Evolutionary conservation across 495 filamentous ascomycete species (phyloP).

Genomic region (Tuber brumale): DNA sequence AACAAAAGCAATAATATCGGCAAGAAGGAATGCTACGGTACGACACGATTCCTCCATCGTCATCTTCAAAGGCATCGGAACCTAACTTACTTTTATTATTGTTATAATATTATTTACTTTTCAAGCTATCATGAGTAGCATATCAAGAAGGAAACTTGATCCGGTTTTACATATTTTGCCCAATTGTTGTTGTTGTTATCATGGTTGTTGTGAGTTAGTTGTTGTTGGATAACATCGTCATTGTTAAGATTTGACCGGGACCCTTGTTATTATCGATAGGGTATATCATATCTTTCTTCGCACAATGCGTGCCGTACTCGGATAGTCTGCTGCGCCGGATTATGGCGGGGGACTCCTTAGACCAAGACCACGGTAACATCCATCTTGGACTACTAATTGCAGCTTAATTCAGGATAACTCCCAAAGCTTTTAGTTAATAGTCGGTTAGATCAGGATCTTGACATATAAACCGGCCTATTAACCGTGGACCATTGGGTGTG

Average conservation of each 20-base stretch:
- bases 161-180: background rate
- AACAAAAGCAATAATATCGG: constrained; percentile 3
- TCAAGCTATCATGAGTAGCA: background rate
- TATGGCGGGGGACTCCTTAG: no score
- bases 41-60: background rate
- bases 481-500: no score
- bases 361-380: no score
- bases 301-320: background rate
- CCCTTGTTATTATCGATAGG: background rate
- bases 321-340: background rate
- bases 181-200: background rate
- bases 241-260: background rate
- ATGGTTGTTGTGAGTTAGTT: background rate
- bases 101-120: background rate
- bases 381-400: no score
- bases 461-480: no score
- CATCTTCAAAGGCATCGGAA: background rate
- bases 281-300: background rate
- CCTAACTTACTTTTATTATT: background rate
- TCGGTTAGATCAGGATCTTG: no score
- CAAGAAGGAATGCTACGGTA: background rate
- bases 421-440: no score
- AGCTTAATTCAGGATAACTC: no score
- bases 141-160: constrained; percentile 2
- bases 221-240: constrained; percentile 5